phyloP scores from a whole-genome alignment of 2,329 filamentous ascomycete genomes.

The Coniochaeta sp. region DNA sequence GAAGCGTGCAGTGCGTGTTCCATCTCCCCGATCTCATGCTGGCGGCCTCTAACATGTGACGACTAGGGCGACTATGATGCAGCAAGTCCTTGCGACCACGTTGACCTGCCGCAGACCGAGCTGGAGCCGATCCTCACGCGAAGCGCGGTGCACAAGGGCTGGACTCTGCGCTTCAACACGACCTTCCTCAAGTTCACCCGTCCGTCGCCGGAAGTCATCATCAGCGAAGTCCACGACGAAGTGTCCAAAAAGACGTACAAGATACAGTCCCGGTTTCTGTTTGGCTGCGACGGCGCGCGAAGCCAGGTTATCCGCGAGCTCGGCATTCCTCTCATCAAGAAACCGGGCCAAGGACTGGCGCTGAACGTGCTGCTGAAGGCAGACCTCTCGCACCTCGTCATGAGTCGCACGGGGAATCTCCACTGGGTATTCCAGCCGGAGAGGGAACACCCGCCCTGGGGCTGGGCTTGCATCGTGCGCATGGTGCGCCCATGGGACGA shows the following conservation, averaged over 20 bases:
- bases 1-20: conserved; percentile 39
- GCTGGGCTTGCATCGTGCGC: conserved; percentile 39
- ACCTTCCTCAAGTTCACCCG: conserved; percentile 24
- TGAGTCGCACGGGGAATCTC: conserved; percentile 46
- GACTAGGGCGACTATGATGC: conserved; percentile 33
- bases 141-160: conserved; percentile 30
- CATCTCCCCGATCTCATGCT: conserved; percentile 39
- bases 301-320: conserved; percentile 30
- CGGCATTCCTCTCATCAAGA: conserved; percentile 23
- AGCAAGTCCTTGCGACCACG: conserved; percentile 33
- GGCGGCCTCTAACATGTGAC: neutral
- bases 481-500: conserved; percentile 60
- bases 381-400: conserved; percentile 45
- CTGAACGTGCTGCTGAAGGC: conserved; percentile 31
- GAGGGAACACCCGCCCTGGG: conserved; percentile 41
- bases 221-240: conserved; percentile 15
- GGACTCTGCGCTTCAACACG: conserved; percentile 34
- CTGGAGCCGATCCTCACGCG: conserved; percentile 38
- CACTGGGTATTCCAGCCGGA: conserved; percentile 55
- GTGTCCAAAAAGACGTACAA: conserved; percentile 19
- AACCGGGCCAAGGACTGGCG: conserved; percentile 27
- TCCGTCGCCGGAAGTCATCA: conserved; percentile 19
- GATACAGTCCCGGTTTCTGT: conserved; percentile 47
- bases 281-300: conserved; percentile 47
- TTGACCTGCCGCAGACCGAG: conserved; percentile 40